Base-by-base conservation (phyloP, 768 basidiomycete species). In the Pleurotus eryngii region DNA sequence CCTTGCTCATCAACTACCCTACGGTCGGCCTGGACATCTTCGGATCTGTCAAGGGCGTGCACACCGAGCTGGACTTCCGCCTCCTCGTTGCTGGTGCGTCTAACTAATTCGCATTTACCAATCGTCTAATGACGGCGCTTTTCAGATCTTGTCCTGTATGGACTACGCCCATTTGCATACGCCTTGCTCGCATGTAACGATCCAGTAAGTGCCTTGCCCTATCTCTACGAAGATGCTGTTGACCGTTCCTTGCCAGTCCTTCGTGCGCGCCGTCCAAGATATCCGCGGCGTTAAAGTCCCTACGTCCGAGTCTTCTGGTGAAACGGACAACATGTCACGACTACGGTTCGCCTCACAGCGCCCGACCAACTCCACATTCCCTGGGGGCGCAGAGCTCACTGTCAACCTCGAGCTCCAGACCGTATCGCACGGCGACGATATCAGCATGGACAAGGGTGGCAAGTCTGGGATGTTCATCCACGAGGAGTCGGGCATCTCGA, bases 11-110 rank as follows among this genome's bases (percentile, higher is more conserved):
- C 42, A 67, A 67, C 55, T 61, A 59, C 40, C 53, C 62, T 11
- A 63, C 65, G 9, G 57, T 60, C 18, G 59, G 60, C 15, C 43
- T 68, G 5, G 67, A 67, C 50, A 58, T 68, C 50, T 30, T 62
- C 51, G 35, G 57, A 26, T 60, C 63, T 37, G 57, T 67, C 3
- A 38, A 51, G 8, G 59, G 59, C 20, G 39, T 63, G 5, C 56
- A 63, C 43, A 57, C 57, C 1, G 48, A 65, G 35, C 46, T 59
- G 38, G 57, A 64, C 26, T 67, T 54, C 43, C 47, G 57, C 2
- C 51, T 66, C 8, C 55, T 64, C 12, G 57, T 66, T 1, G 51
- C 64, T 8, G 62, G 63, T 64, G 50, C 4, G 57, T 30, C 17
- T 12, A n/a, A 8, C 24, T 27, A 12, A 14, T 12, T 37, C 22